A percentile compares a stretch with the other conserved stretches of the same genome.
These are phyloP conservation scores for Gillenia trifoliata DNA, from an alignment of 306 rosid genomes.

Conservation along the genomic window DNA sequence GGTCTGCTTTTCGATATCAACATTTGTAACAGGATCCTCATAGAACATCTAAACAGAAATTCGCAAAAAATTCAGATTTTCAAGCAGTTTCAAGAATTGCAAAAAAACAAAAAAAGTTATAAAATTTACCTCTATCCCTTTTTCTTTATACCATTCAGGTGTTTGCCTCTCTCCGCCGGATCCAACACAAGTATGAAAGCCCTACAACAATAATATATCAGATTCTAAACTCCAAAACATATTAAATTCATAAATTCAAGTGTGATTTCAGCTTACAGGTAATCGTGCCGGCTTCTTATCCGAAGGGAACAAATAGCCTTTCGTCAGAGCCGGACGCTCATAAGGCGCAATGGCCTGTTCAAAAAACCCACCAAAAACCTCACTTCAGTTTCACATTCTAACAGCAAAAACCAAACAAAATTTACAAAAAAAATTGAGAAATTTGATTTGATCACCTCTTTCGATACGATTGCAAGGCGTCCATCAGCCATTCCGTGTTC, in stretches of 20 bases:
- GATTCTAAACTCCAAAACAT: neutral
- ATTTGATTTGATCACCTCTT: conserved; percentile 49
- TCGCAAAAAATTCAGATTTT: too few species aligned
- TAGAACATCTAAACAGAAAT: conserved; percentile 54
- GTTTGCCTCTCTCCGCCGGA: conserved; percentile 95
- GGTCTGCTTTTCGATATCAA: conserved; percentile 65
- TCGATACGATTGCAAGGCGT: conserved; percentile 82
- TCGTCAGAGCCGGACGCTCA: conserved; percentile 93
- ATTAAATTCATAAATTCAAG: neutral
- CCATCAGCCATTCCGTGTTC: conserved; percentile 95
- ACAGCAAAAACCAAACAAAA: neutral
- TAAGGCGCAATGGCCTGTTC: conserved; percentile 81
- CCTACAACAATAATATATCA: conserved; percentile 34
- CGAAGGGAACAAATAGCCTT: conserved; percentile 75
- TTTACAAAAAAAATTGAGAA: neutral
- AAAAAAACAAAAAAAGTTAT: conserved; percentile 11
- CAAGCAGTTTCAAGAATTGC: neutral
- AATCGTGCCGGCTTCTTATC: conserved; percentile 93
- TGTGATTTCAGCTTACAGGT: conserved; percentile 48
- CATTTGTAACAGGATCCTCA: conserved; percentile 59
- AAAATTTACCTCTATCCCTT: conserved; percentile 76
- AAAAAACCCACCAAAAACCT: neutral
- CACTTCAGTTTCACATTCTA: conserved; percentile 11
- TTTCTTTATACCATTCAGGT: conserved; percentile 85
- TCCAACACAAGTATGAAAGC: conserved; percentile 98